phyloP scores from a whole-genome alignment of 495 filamentous ascomycete species.

The Letharia columbiana region DNA sequence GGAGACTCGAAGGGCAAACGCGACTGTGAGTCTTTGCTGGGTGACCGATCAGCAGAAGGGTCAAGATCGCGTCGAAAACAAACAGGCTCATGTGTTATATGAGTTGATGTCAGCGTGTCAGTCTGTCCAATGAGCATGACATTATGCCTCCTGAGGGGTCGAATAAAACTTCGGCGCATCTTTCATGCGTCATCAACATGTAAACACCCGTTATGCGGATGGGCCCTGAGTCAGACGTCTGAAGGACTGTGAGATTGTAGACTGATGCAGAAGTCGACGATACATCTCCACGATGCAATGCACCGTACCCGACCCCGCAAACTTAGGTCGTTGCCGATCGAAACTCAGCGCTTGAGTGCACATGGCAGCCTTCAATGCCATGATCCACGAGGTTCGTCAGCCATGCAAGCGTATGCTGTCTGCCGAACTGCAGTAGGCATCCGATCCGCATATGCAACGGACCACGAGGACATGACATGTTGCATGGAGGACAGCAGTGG shows the following conservation, averaged over 20 bases:
- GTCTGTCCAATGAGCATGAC: neutral
- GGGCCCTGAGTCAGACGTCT: neutral
- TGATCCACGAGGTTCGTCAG: slow-evolving; percentile 12
- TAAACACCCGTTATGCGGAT: slow-evolving; percentile 1
- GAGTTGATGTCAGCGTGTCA: neutral
- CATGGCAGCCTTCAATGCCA: slow-evolving; percentile 19
- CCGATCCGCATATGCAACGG: slow-evolving; percentile 10
- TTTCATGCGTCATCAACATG: neutral
- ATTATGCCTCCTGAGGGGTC: neutral
- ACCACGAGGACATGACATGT: slow-evolving; percentile 6
- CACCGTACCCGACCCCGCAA: slow-evolving; percentile 1
- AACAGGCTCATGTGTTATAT: neutral
- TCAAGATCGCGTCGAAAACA: neutral
- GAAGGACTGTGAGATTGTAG: neutral
- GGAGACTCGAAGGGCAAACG: neutral
- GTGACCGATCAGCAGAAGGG: neutral
- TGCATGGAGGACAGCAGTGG: slow-evolving; percentile 8
- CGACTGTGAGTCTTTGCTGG: neutral
- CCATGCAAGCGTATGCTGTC: neutral
- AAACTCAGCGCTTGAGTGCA: slow-evolving; percentile 3
- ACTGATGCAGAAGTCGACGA: neutral
- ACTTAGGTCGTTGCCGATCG: slow-evolving; percentile 12
- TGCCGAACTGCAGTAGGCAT: slow-evolving; percentile 3
- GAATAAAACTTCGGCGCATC: neutral
- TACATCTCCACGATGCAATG: neutral